These are phyloP conservation scores for Fusarium domesticum DNA, from an alignment of 2,329 filamentous ascomycete genomes.

Conservation along the genomic window DNA sequence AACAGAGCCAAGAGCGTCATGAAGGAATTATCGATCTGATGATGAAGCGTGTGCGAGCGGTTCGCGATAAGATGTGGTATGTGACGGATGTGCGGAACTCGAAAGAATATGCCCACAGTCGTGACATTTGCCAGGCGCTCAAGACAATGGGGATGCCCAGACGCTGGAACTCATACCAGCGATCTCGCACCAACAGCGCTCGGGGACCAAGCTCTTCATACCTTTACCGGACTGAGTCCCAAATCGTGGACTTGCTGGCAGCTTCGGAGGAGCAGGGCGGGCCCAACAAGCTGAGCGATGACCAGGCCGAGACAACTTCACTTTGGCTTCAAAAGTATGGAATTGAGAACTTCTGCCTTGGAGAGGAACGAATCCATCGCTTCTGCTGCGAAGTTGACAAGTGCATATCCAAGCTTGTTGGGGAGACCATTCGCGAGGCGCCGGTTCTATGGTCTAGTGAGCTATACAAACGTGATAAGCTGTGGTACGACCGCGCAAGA, in stretches of 20 bases:
- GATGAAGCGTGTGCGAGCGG: slow-evolving; percentile 68
- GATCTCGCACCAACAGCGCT: slow-evolving; percentile 46
- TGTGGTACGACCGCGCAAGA: slow-evolving; percentile 50
- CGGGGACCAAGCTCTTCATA: slow-evolving; percentile 56
- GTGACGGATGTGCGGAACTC: slow-evolving; percentile 91
- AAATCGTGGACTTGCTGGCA: slow-evolving; percentile 83
- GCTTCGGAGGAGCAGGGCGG: slow-evolving; percentile 81
- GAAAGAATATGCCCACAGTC: slow-evolving; percentile 79
- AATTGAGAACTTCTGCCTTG: slow-evolving; percentile 90
- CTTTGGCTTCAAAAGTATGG: slow-evolving; percentile 78
- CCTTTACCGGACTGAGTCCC: slow-evolving; percentile 76
- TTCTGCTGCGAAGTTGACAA: slow-evolving; percentile 88
- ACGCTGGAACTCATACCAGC: slow-evolving; percentile 51
- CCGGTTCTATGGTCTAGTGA: slow-evolving; percentile 92
- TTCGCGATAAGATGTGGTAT: slow-evolving; percentile 99
- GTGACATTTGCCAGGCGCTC: slow-evolving; percentile 79
- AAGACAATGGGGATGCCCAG: slow-evolving; percentile 81
- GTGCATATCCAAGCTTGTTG: slow-evolving; percentile 81
- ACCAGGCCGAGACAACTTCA: slow-evolving; percentile 81
- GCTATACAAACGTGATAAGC: slow-evolving; percentile 75
- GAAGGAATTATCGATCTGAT: slow-evolving; percentile 71
- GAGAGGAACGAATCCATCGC: slow-evolving; percentile 90
- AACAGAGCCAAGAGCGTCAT: slow-evolving; percentile 75
- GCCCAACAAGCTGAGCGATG: slow-evolving; percentile 92
- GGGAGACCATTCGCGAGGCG: slow-evolving; percentile 77